These are phyloP conservation scores for Pilatotrama ljubarskyi DNA, from an alignment of 768 basidiomycete genomes.

Conservation along the genomic window DNA sequence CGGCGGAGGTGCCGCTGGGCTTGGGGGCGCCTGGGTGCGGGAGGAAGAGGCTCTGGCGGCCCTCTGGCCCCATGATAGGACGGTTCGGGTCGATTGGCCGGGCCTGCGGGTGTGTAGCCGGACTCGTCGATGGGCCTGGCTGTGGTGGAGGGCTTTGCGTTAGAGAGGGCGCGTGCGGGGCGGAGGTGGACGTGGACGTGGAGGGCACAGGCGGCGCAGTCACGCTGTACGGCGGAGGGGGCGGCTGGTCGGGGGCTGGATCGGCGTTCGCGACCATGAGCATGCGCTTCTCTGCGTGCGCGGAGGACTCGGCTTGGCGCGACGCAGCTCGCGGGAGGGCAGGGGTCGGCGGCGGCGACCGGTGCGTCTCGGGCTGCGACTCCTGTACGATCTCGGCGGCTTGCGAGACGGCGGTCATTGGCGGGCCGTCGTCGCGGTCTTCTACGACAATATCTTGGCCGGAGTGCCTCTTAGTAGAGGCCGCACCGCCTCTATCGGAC, in stretches of 20 bases:
- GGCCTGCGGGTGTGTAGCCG: conserved; percentile 21
- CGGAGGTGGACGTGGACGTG: conserved; percentile 7
- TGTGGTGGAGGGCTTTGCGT: conserved; percentile 13
- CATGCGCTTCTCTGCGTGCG: conserved; percentile 13
- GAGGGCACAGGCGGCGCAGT: conserved; percentile 5
- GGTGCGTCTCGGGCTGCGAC: not conserved
- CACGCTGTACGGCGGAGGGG: conserved; percentile 34
- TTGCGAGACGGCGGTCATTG: conserved; percentile 12
- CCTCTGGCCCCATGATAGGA: conserved; percentile 29
- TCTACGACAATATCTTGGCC: conserved; percentile 44
- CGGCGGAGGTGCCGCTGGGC: conserved; percentile 39
- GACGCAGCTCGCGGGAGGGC: not conserved
- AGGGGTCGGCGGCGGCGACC: conserved; percentile 3
- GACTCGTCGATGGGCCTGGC: conserved; percentile 17
- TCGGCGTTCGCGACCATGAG: conserved; percentile 15
- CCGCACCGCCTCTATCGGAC: not conserved
- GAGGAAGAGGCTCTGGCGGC: conserved; percentile 46
- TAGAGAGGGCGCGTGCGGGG: conserved; percentile 22
- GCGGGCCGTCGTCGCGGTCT: conserved; percentile 39
- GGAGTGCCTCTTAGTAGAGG: conserved; percentile 15
- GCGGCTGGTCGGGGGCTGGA: conserved; percentile 29
- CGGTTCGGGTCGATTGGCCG: conserved; percentile 20
- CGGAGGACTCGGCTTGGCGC: conserved; percentile 1
- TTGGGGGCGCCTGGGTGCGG: conserved; percentile 60
- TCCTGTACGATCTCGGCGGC: conserved; percentile 12